Conservation (phyloP, 352 stramenopile genomes). For the Globisporangium nodosum region DNA sequence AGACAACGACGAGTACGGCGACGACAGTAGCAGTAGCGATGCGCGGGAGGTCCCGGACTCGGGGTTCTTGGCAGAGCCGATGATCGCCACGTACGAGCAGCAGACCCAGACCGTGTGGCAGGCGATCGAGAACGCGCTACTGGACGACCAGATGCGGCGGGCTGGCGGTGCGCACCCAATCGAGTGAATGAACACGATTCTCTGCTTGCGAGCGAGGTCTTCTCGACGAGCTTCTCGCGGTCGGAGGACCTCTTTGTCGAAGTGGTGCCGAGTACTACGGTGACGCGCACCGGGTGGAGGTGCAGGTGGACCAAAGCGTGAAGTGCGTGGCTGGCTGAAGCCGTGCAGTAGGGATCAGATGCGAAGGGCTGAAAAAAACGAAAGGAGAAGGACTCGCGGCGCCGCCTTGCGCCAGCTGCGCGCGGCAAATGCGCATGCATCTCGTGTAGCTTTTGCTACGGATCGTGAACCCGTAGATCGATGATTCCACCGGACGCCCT, state of each 20-base stretch:
- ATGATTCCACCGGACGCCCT: too few species aligned
- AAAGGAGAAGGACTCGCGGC: too few species aligned
- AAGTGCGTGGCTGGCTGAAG: neutral
- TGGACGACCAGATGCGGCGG: neutral
- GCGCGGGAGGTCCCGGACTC: neutral
- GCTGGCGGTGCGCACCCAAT: neutral
- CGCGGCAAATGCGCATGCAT: neutral
- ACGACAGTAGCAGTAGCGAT: neutral
- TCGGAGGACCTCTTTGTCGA: neutral
- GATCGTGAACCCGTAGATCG: too few species aligned
- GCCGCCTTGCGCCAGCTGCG: neutral
- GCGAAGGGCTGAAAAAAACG: neutral
- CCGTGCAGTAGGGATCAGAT: neutral
- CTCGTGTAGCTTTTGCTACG: too few species aligned
- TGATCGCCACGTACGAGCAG: constrained; percentile 3
- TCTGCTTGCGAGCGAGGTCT: too few species aligned
- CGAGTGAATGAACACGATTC: neutral
- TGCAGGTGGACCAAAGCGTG: neutral
- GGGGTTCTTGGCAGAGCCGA: neutral
- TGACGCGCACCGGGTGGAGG: neutral
- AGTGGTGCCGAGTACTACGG: neutral
- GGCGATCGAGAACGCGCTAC: constrained; percentile 11
- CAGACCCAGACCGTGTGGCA: constrained; percentile 3
- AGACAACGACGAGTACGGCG: neutral
- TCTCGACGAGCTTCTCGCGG: neutral